Conservation (phyloP, 2,329 filamentous ascomycete species). For the Achaetomium macrosporum region DNA sequence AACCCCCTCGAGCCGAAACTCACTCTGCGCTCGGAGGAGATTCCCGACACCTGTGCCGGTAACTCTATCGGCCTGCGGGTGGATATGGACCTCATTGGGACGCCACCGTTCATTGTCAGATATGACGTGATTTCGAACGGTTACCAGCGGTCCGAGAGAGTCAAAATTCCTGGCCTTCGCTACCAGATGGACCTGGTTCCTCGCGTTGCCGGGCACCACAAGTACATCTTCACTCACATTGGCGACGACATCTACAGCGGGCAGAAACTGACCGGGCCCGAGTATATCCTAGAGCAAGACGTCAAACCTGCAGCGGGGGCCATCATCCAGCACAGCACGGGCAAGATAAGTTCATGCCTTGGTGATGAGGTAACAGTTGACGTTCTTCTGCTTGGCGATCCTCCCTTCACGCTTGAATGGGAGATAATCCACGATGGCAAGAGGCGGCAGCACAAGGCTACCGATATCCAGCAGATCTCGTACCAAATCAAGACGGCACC, state of each 20-base stretch:
- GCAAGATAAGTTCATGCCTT: conserved; percentile 66
- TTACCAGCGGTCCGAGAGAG: conserved; percentile 47
- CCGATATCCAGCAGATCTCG: conserved; percentile 55
- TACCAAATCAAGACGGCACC: conserved; percentile 71
- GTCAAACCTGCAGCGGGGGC: conserved; percentile 91
- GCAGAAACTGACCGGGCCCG: conserved; percentile 54
- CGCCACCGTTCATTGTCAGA: conserved; percentile 78
- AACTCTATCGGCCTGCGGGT: conserved; percentile 88
- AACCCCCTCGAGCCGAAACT: conserved; percentile 86
- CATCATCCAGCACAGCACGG: conserved; percentile 52
- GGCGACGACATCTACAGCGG: conserved; percentile 75
- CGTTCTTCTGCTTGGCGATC: conserved; percentile 71
- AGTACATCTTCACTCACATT: conserved; percentile 76
- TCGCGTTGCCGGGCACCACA: conserved; percentile 73
- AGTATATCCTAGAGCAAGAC: conserved; percentile 70
- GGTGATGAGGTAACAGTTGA: conserved; percentile 73
- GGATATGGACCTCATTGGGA: conserved; percentile 83
- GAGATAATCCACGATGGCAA: conserved; percentile 88
- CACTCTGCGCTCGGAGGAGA: conserved; percentile 67
- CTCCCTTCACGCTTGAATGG: conserved; percentile 86
- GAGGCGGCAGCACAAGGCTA: conserved; percentile 61
- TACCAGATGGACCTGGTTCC: conserved; percentile 83
- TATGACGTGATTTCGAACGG: conserved; percentile 68
- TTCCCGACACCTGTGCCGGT: conserved; percentile 91
- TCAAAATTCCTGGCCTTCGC: conserved; percentile 63